Base-by-base conservation (phyloP, 1,284 basidiomycete species). In the Porodaedalea pini region DNA sequence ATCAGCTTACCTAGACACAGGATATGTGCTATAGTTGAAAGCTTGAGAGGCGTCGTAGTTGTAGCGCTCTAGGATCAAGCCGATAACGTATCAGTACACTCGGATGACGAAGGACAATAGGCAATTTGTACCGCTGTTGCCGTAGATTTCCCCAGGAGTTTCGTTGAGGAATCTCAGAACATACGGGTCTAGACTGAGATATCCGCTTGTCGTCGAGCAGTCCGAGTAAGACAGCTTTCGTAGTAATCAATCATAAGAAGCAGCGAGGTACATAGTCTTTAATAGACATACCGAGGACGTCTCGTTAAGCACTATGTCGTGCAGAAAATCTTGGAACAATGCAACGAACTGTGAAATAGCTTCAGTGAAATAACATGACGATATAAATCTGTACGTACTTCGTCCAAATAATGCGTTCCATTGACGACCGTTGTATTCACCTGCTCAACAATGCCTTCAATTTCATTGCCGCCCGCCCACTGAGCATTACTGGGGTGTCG, bases 391-490 rank as follows among this genome's bases (percentile, higher is more conserved):
- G 11, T 44, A 61, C 72, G 29, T 44, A 79, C 79, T 72, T 81
- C 75, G 60, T 81, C 69, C 44, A 82, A 64, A 57, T 78, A 80
- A 63, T 77, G 75, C 3, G 72, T 69, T 17, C 71, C 70, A 55
- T 79, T 79, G 15, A 70, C 61, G 21, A 74, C 58, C 2, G 68
- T 71, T 4, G 61, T 55, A 61, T 78, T 78, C 11, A 72, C 72
- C 6, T 19, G 47, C 43, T 75, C 72, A 23, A 76, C 77, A 34
- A 83, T 82, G 0, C 77, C 78, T 65, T 83, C 81, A 57, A 82
- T 79, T 68, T 83, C 82, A 64, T 84, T 83, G 25, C 81, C 81
- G 13, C 80, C 82, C 7, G 81, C 81, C 81, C 83, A 85, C 55
- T 82, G 80, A 2, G 70, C 78, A 62, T 78, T 79, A 65, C 81